Percentiles rank a stretch among this genome's conserved stretches.
Conservation (phyloP, 129 eudicot species). For the Heracleum sosnowskyi region DNA sequence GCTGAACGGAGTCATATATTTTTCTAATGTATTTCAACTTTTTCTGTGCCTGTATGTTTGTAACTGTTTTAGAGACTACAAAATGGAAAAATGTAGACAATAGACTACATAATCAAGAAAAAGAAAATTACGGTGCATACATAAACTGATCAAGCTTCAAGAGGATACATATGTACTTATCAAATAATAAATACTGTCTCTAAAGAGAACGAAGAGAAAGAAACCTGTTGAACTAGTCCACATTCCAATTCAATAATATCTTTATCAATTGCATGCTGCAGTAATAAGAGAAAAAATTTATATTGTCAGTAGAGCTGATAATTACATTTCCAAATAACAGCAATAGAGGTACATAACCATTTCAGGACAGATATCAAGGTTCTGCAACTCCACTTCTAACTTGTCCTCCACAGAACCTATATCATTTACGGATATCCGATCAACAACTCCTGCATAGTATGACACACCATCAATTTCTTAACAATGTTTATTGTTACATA, state of each 20-base stretch:
- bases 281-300: background rate
- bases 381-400: background rate
- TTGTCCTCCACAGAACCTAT: background rate
- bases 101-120: background rate
- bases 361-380: slow-evolving; percentile 4
- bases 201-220: background rate
- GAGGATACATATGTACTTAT: background rate
- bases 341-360: background rate
- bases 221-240: slow-evolving; percentile 1
- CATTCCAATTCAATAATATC: slow-evolving; percentile 2
- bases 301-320: background rate
- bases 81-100: background rate
- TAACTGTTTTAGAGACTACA: background rate
- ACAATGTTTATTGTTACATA: slow-evolving; percentile 10
- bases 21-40: background rate
- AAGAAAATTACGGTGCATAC: background rate
- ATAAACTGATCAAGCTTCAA: background rate
- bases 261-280: slow-evolving; percentile 4
- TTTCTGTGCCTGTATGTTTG: background rate
- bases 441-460: background rate
- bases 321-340: background rate
- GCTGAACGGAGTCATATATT: background rate
- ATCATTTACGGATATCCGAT: background rate
- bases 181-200: background rate
- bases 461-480: slow-evolving; percentile 11